Conservation (phyloP, 805 yeast species). For the Wickerhamiella domercqiae region DNA sequence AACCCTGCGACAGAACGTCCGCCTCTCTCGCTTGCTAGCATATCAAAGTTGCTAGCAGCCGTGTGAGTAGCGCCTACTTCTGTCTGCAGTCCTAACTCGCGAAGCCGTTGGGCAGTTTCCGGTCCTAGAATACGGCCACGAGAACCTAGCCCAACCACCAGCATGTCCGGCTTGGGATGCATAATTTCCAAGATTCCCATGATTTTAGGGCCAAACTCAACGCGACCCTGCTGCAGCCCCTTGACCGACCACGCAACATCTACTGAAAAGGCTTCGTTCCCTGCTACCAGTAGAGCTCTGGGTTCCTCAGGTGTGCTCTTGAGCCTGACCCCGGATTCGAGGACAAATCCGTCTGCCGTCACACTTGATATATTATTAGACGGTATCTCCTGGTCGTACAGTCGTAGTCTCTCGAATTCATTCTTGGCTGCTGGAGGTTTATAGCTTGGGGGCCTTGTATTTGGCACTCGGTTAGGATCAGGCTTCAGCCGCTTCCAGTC, state of each 20-base stretch:
- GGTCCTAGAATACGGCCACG: conserved; percentile 47
- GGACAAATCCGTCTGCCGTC: conserved; percentile 40
- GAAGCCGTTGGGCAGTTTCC: conserved; percentile 34
- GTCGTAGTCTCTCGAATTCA: conserved; percentile 27
- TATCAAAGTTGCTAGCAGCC: conserved; percentile 56
- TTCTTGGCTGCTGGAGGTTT: conserved; percentile 18
- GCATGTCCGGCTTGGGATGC: conserved; percentile 64
- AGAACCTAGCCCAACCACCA: conserved; percentile 55
- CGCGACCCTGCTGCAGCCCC: conserved; percentile 39
- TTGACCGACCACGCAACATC: conserved; percentile 27
- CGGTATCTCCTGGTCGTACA: conserved; percentile 32
- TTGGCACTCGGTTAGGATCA: conserved; percentile 17
- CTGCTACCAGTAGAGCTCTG: conserved; percentile 19
- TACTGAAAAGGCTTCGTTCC: conserved; percentile 46
- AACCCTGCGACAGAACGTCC: conserved; percentile 61
- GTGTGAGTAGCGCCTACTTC: conserved; percentile 49
- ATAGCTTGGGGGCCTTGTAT: conserved; percentile 12
- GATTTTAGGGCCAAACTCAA: conserved; percentile 32
- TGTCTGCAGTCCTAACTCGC: conserved; percentile 48
- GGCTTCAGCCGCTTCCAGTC: conserved; percentile 14
- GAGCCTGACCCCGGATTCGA: conserved; percentile 35
- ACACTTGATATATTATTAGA: conserved; percentile 37
- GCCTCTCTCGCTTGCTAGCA: conserved; percentile 59
- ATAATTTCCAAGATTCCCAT: conserved; percentile 37
- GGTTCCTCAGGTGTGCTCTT: conserved; percentile 20